phyloP scores from a whole-genome alignment of 352 stramenopile species.

The Phytophthora kernoviae region DNA sequence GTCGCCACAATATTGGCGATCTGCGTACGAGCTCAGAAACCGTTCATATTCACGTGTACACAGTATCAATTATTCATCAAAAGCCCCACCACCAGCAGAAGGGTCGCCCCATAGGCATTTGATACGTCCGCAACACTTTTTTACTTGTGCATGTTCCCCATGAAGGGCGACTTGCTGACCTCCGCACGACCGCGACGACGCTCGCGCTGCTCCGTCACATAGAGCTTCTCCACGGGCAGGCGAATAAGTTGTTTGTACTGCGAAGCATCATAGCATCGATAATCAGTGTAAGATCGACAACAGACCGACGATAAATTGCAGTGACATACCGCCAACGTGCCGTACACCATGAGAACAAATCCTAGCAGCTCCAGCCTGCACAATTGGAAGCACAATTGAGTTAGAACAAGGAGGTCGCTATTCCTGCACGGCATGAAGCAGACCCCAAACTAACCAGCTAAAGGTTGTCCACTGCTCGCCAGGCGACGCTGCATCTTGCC shows the following conservation, averaged over 20 bases:
- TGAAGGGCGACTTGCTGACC: constrained; percentile 76
- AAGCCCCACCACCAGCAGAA: too few species aligned
- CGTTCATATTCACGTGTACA: too few species aligned
- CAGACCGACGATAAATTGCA: neutral
- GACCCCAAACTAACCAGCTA: constrained; percentile 55
- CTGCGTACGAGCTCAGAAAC: too few species aligned
- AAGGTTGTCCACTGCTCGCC: constrained; percentile 76
- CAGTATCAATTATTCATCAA: too few species aligned
- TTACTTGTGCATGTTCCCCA: constrained; percentile 79
- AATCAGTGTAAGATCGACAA: neutral
- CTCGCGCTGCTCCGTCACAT: constrained; percentile 56
- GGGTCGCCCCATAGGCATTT: neutral
- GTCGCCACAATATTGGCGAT: too few species aligned
- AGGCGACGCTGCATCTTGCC: constrained; percentile 57
- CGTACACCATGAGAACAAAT: constrained; percentile 83
- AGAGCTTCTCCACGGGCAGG: constrained; percentile 52
- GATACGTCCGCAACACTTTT: constrained; percentile 42
- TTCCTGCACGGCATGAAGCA: neutral
- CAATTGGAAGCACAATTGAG: neutral
- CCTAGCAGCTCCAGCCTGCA: constrained; percentile 73
- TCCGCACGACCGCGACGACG: constrained; percentile 18
- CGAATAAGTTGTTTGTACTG: constrained; percentile 87
- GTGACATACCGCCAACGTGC: constrained; percentile 71
- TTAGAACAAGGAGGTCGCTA: constrained; percentile 6
- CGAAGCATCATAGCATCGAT: neutral